A percentile compares a stretch with the other conserved stretches of the same genome.
Evolutionary conservation across 106 monocot genomes (phyloP).

Genomic region (Phalaenopsis aphrodite): DNA sequence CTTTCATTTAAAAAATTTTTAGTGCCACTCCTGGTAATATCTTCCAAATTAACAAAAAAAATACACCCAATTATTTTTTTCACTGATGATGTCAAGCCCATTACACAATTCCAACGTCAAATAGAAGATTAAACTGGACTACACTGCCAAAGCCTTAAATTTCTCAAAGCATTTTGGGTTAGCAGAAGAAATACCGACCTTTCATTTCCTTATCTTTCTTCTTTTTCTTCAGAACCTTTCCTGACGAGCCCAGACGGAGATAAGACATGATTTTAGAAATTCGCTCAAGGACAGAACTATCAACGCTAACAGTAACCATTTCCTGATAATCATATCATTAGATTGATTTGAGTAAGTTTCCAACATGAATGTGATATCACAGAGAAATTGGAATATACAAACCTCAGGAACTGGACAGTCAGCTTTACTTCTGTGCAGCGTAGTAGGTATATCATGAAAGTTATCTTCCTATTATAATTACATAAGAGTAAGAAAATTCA

Average conservation of each 20-base stretch:
- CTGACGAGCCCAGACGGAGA: slow-evolving; percentile 96
- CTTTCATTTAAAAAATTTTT: background rate
- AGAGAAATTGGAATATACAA: slow-evolving; percentile 13
- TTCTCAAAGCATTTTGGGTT: background rate
- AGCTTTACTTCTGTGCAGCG: slow-evolving; percentile 91
- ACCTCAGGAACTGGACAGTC: slow-evolving; percentile 93
- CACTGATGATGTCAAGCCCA: background rate
- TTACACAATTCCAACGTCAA: background rate
- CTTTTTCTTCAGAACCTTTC: slow-evolving; percentile 98
- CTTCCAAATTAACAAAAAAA: background rate
- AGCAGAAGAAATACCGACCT: slow-evolving; percentile 27
- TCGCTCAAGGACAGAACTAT: slow-evolving; percentile 93
- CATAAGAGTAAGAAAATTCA: background rate
- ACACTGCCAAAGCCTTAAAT: background rate
- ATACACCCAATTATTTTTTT: background rate
- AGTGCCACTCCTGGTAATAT: background rate
- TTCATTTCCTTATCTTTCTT: slow-evolving; percentile 81
- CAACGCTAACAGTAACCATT: slow-evolving; percentile 87
- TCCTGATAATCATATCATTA: slow-evolving; percentile 41
- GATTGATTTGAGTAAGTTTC: background rate
- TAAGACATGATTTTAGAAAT: slow-evolving; percentile 99
- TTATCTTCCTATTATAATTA: slow-evolving; percentile 52
- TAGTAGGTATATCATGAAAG: slow-evolving; percentile 86
- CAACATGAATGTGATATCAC: background rate
- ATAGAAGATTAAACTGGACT: background rate